Percentiles rank a stretch among this genome's conserved stretches.
These are phyloP conservation scores for Pholiota molesta DNA, from an alignment of 768 basidiomycete genomes.

Conservation along the genomic window DNA sequence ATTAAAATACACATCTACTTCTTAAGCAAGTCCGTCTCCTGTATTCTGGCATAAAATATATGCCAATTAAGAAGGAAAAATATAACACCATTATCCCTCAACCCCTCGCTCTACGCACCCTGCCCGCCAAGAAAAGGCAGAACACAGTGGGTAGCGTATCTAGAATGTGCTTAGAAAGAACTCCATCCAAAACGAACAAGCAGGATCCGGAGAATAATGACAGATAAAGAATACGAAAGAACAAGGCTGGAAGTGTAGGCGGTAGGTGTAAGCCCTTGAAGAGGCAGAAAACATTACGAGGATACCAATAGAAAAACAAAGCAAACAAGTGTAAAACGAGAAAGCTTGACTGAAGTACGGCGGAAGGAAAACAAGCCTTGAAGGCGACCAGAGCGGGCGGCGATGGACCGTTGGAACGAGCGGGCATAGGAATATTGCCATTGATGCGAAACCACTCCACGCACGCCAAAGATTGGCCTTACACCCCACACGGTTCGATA, in stretches of 20 bases:
- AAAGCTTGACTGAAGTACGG: not conserved
- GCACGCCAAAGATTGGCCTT: no score
- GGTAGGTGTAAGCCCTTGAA: not conserved
- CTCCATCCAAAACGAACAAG: no score
- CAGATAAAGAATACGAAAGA: not conserved
- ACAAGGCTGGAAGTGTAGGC: not conserved
- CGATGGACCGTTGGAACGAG: not conserved
- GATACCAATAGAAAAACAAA: slow-evolving; percentile 13
- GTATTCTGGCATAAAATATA: no score
- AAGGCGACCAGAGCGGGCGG: not conserved
- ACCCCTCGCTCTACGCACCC: not conserved
- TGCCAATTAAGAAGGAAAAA: not conserved
- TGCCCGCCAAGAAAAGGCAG: no score
- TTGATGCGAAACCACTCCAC: not conserved
- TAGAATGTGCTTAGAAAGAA: no score
- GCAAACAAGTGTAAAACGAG: not conserved
- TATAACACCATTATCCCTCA: not conserved
- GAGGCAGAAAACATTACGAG: slow-evolving; percentile 12
- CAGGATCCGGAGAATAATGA: not conserved
- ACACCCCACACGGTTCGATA: not conserved
- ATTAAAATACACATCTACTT: not conserved
- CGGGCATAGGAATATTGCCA: not conserved
- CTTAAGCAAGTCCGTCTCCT: not conserved
- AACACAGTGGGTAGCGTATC: no score
- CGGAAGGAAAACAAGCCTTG: not conserved